Base-by-base conservation (phyloP, 805 yeast species). In the Metschnikowia orientalis region DNA sequence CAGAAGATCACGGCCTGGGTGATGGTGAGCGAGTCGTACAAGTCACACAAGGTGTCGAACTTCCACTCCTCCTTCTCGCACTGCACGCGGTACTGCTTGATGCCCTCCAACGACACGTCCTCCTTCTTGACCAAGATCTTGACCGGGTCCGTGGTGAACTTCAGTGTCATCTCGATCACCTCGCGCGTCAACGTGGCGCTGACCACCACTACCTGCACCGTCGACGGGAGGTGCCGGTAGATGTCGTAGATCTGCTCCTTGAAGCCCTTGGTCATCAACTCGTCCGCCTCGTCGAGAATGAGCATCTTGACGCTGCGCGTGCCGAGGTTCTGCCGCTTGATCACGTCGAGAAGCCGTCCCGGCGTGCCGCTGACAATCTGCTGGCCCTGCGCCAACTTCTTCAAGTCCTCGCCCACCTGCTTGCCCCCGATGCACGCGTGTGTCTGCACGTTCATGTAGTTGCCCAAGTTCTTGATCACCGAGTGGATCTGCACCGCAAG, bases 1-100 rank as follows among this genome's bases (percentile, higher is more conserved):
- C 98, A 92, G 75, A 92, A 92, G 34, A 92, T 92, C 43, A 92
- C 97, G 30, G 97, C 95, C 66, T 92, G 98, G 34, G 97, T 90
- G 52, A 92, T 86, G 27, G 96, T 83, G 54, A 92, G 71, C 36
- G 95, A 82, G 66, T 90, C 98, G 69, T 92, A 92, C 49, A 92
- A 68, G 63, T 92, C 98, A 59, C 95, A 84, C 50, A 92, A 69
- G 34, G 95, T 85, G 59, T 90, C 97, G 56, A 88, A 86, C 67
- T 92, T 92, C 86, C 81, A 88, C 44, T 81, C 82, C 61, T 92
- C 98, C 60, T 82, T 78, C 56, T 87, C 97, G 45, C 90, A 94
- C 51, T 85, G 81, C 51, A 92, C 76, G 67, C 75, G 84, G 67
- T 77, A 92, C 64, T 92, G 98, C 57, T 85, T 84, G 53, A 92